Conservation (phyloP, 2,329 filamentous ascomycete species). For the Thelonectria blattea region DNA sequence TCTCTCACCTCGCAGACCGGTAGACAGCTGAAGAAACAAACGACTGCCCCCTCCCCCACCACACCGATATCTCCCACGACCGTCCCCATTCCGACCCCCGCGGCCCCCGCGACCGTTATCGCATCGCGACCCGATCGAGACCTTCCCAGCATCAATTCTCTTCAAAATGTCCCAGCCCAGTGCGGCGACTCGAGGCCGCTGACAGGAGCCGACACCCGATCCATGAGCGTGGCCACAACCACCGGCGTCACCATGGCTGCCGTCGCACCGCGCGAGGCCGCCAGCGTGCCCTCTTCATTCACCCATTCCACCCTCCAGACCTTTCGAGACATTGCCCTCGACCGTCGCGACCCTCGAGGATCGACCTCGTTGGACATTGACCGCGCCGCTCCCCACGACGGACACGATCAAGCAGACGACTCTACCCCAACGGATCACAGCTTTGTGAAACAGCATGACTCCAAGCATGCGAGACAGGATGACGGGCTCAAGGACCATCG, state of each 20-base stretch:
- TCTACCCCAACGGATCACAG: slow-evolving; percentile 30
- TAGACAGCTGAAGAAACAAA: slow-evolving; percentile 41
- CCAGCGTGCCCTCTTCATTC: slow-evolving; percentile 43
- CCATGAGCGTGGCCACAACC: slow-evolving; percentile 43
- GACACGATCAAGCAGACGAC: slow-evolving; percentile 38
- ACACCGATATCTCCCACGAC: slow-evolving; percentile 18
- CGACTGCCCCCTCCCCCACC: slow-evolving; percentile 20
- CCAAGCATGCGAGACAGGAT: slow-evolving; percentile 24
- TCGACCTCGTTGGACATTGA: slow-evolving; percentile 47
- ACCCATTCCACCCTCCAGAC: slow-evolving; percentile 41
- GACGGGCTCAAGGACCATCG: slow-evolving; percentile 27
- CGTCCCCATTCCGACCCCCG: not conserved
- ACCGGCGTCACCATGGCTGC: slow-evolving; percentile 40
- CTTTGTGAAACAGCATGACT: slow-evolving; percentile 18
- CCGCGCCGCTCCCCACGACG: slow-evolving; percentile 32
- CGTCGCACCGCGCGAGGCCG: slow-evolving; percentile 38
- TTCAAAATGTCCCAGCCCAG: slow-evolving; percentile 44
- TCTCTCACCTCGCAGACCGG: slow-evolving; percentile 11
- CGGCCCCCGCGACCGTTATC: slow-evolving; percentile 5
- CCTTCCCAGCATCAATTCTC: slow-evolving; percentile 19
- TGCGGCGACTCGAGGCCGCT: slow-evolving; percentile 46
- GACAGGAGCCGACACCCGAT: slow-evolving; percentile 44
- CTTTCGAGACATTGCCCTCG: slow-evolving; percentile 46
- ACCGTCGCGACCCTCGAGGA: slow-evolving; percentile 42
- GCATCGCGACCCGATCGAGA: slow-evolving; percentile 32